A percentile compares a stretch with the other conserved stretches of the same genome.
Evolutionary conservation across 2,329 filamentous ascomycete species (phyloP).

Genomic region (Pestalotiopsis sp.): DNA sequence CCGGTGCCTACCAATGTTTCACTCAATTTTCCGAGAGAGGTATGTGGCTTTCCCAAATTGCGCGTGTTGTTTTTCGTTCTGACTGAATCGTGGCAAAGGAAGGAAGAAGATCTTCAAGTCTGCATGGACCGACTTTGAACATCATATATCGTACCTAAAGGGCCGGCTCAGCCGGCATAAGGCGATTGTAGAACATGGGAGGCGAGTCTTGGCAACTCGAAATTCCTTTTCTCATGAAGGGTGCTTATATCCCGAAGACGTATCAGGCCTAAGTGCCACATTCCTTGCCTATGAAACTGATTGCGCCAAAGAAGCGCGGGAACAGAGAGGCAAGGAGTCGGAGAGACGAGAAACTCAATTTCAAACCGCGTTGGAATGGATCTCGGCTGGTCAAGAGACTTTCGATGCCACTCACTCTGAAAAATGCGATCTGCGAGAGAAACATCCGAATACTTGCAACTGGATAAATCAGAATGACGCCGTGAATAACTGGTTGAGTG

Average conservation of each 20-base stretch:
- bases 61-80: no score
- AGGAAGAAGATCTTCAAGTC: constrained; percentile 19
- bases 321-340: background rate
- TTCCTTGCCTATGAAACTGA: background rate
- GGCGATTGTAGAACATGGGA: constrained; percentile 15
- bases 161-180: constrained; percentile 11
- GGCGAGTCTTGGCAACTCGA: background rate
- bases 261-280: background rate
- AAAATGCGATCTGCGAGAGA: constrained; percentile 10
- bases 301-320: background rate
- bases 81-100: background rate
- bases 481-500: constrained; percentile 24
- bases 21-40: constrained; percentile 15
- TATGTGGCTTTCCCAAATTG: background rate
- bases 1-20: constrained; percentile 19
- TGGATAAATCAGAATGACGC: constrained; percentile 25
- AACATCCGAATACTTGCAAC: constrained; percentile 19
- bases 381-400: constrained; percentile 15
- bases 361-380: constrained; percentile 19
- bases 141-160: constrained; percentile 13
- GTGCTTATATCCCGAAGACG: background rate
- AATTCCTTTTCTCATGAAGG: background rate
- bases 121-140: constrained; percentile 18
- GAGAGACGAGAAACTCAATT: constrained; percentile 18
- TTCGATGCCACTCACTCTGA: constrained; percentile 18